Evolutionary conservation across 2,329 filamentous ascomycete genomes (phyloP).

Genomic region (Ophidiomyces ophidiicola): DNA sequence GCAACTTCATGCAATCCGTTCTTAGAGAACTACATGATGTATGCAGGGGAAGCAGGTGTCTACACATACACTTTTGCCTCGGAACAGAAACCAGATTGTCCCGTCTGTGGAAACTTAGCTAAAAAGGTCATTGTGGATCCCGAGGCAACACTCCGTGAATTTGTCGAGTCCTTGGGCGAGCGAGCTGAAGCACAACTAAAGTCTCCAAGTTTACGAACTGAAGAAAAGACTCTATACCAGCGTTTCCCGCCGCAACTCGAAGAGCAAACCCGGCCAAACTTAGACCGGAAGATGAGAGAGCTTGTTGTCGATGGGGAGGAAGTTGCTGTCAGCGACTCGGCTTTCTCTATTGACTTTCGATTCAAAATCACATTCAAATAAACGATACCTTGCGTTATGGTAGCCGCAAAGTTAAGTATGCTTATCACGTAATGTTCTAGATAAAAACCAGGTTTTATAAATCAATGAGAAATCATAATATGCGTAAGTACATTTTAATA

Average conservation of each 20-base stretch:
- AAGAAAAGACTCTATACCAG: conserved; percentile 81
- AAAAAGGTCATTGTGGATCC: conserved; percentile 62
- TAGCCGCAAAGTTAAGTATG: too few relatives aligned
- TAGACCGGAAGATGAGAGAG: conserved; percentile 64
- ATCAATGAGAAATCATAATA: conserved; percentile 1
- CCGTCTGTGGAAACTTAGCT: conserved; percentile 77
- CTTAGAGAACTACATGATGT: conserved; percentile 97
- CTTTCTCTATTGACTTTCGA: conserved; percentile 61
- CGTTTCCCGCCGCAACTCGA: conserved; percentile 70
- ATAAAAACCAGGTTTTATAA: background rate
- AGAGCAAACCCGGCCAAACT: conserved; percentile 69
- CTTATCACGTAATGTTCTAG: too few relatives aligned
- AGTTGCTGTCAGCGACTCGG: conserved; percentile 84
- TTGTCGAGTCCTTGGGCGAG: conserved; percentile 71
- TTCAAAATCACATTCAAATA: conserved; percentile 43
- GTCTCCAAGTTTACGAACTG: conserved; percentile 72
- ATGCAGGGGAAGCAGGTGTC: conserved; percentile 86
- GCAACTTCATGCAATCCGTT: conserved; percentile 70
- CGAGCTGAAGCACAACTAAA: conserved; percentile 86
- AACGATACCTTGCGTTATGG: too few relatives aligned
- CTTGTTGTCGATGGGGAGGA: conserved; percentile 73
- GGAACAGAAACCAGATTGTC: conserved; percentile 86
- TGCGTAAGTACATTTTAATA: background rate
- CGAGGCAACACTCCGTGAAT: conserved; percentile 62
- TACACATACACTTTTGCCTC: conserved; percentile 98